Base-by-base conservation (phyloP, 164 flowering plant genomes). In the Tetracentron sinense region DNA sequence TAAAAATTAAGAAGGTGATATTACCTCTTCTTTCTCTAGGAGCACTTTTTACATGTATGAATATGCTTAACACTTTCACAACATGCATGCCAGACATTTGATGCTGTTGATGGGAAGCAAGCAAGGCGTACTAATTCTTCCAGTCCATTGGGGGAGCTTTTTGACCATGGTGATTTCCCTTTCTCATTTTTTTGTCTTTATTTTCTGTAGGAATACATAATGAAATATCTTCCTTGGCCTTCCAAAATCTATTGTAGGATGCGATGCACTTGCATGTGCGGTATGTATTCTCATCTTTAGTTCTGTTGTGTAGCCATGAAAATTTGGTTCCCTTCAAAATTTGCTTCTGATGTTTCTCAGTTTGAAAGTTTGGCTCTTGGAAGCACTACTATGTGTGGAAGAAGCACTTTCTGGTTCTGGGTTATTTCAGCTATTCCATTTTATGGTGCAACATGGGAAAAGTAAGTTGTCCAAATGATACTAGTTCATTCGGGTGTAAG, bases 91-190 rank as follows among this genome's bases (percentile, higher is more conserved):
- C 64, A 95, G 99, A 92, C 99, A 30, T 95, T 95, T 82, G 99
- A 95, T 82, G 98, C 99, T 62, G 94, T 92, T 82, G 99, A 92
- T 78, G 99, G 99, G 58, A 95, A 92, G 79, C 99, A 95, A 84
- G 99, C 99, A 50, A 84, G 99, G 53, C 83, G 98, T 49, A 95
- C 98, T 56, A 92, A 83, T 76, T 95, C 99, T 23, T 95, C 99
- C 22, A 92, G 98, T 79, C 99, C 99, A 58, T 66, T 92, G 66
- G 99, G 99, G 27, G 99, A 95, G 74, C 92, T 95, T 63, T 95
- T 95, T 82, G 98, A 92, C 70, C 97, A 92, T 69, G 96, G 97
- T 95, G 66, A 82, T 71, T 68, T 50, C 22, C 44, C 44, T 59
- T 51, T 54, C 26, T 62, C 33, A 42, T 57, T 17, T 60, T 56